Evolutionary conservation across 179 eudicot species (phyloP), one percentile per base, ranked within the genome.

Genomic region (Pouteria campechiana): DNA sequence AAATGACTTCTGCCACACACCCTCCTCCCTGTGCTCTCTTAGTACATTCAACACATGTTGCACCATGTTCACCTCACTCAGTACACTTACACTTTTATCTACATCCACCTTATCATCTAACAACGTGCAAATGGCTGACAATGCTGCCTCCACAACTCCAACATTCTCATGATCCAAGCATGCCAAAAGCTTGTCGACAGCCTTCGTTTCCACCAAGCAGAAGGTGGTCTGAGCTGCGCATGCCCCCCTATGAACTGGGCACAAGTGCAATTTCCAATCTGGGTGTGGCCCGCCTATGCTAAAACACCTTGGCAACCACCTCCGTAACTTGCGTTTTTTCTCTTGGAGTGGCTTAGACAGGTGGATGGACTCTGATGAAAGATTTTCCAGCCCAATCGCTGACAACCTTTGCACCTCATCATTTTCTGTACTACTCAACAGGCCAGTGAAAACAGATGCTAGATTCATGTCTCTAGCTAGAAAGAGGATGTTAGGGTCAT

Each of bases 171-270:
- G 81, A 43, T 80, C 79, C 43, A 84, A 59, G 53, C 83, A 74
- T 25, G 55, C 60, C 54, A 78, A 47, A 17, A 88, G 69, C 60
- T 64, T 69, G 41, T 78, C 83, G 18, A 78, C 58, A 30, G 94
- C 74, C 27, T 61, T 61, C 41, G 73, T 88, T 50, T 88, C 80
- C 17, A 88, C 48, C 69, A 88, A 61, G 57, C 95, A 88, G 41
- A 80, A 88, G 3, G 94, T 84, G 3, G 64, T 69, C 63, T 78
- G 58, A n/a, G 63, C 21, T 24, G 95, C 80, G 59, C 94, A 88
- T 17, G 47, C 75, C 8, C 97, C 97, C 61, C 64, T 67, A 48
- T 88, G 97, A 50, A 64, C 75, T 39, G 61, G 58, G 60, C 97
- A 88, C 23, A 68, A n/a, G 18, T 46, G 48, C 27, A 32, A 30